Base-by-base conservation (phyloP, 208 protist species). In the Trypanosoma vivax region DNA sequence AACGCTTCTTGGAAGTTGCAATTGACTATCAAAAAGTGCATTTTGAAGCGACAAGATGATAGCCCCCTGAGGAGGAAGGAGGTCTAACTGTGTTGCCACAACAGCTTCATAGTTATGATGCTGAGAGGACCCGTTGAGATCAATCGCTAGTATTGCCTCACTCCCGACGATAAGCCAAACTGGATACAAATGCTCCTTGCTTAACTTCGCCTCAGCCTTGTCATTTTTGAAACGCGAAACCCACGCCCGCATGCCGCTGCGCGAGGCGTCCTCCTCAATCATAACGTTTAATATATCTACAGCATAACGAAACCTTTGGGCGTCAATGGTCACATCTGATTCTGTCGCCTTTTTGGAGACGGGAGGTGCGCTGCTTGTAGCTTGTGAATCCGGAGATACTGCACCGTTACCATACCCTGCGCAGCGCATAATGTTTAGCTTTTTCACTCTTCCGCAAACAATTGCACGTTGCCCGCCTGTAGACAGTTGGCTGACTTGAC, bases 71-170 rank as follows among this genome's bases (percentile, higher is more conserved):
- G 51, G 43, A 19, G 60, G 45, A 47, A 57, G 42, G 14, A 10
- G 14, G 16, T 9, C 27, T 5, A n/a, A n/a, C 21, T 39, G 16
- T 27, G 45, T 33, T 0, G 30, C 47, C 9, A 2, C 41, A 54
- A 41, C n/a, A 2, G 14, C 37, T 16, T 28, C n/a, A 49, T 83
- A 76, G 51, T 80, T 80, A 45, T 41, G 23, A 49, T 80, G 77
- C 34, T 67, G 52, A 9, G 54, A 19, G 9, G 72, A 70, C 24
- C 77, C 77, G 46, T 84, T 71, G 13, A 71, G 27, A 39, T 71
- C 65, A 50, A 71, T 53, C 13, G 38, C 49, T 13, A 65, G 5
- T 28, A 71, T 27, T 37, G 24, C 21, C 11, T 71, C 50, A 5
- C 31, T 13, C 13, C 18, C 41, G 13, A 64, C 48, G 28, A 71